phyloP scores from a whole-genome alignment of 768 basidiomycete species.

The Suillus clintonianus region DNA sequence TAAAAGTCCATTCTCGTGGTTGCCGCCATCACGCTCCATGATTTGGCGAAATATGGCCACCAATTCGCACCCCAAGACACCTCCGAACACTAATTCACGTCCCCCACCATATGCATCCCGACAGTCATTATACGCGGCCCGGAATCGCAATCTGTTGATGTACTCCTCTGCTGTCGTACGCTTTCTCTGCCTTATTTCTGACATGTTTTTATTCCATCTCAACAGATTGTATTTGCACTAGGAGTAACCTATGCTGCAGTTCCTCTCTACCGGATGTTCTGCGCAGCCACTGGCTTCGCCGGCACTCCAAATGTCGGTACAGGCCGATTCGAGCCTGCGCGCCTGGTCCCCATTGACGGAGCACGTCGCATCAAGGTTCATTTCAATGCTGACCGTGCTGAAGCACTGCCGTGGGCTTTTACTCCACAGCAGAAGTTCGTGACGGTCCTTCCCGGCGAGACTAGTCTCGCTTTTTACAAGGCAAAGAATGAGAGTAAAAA shows the following conservation, averaged over 20 bases:
- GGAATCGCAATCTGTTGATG: conserved; percentile 78
- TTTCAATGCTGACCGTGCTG: conserved; percentile 92
- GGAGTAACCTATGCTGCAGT: conserved; percentile 97
- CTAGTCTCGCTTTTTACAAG: conserved; percentile 93
- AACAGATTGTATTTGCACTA: conserved; percentile 72
- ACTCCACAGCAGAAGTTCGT: conserved; percentile 89
- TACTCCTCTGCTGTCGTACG: conserved; percentile 83
- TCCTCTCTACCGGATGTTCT: conserved; percentile 97
- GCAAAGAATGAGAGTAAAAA: conserved; percentile 83
- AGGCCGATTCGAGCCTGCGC: conserved; percentile 82
- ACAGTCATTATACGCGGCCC: conserved; percentile 48
- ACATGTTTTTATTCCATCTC: conserved; percentile 5
- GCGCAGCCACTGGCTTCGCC: conserved; percentile 94
- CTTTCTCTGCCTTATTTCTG: conserved; percentile 8
- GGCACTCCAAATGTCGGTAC: conserved; percentile 90
- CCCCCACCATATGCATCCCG: conserved; percentile 33
- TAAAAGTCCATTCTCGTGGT: neutral
- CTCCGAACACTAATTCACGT: conserved; percentile 15
- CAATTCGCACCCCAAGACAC: neutral
- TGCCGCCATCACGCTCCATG: neutral
- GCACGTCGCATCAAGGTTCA: conserved; percentile 86
- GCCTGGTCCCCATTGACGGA: conserved; percentile 73
- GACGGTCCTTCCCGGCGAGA: conserved; percentile 91
- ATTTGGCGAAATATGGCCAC: conserved; percentile 4
- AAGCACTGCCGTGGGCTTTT: conserved; percentile 92